These are phyloP conservation scores for Podaxis rugospora DNA, from an alignment of 768 basidiomycete species.

Conservation along the genomic window DNA sequence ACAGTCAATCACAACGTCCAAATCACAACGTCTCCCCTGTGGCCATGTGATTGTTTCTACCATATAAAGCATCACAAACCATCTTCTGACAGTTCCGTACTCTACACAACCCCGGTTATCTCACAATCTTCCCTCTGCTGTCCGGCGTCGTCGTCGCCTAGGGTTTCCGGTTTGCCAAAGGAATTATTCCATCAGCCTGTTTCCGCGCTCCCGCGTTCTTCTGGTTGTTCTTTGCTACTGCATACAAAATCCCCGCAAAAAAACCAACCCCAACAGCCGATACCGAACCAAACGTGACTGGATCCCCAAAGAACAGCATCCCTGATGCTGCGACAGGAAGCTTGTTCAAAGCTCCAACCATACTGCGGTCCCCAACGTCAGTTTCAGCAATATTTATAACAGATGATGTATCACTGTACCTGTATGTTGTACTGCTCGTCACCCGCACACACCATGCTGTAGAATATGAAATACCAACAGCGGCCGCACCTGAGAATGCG, in stretches of 20 bases:
- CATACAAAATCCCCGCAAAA: constrained; percentile 88
- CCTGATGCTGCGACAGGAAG: constrained; percentile 98
- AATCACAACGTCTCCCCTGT: not conserved
- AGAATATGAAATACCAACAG: constrained; percentile 96
- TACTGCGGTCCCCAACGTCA: constrained; percentile 40
- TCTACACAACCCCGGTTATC: constrained; percentile 1
- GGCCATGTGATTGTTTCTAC: constrained; percentile 21
- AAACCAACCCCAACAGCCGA: constrained; percentile 87
- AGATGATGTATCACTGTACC: constrained; percentile 36
- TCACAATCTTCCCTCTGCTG: constrained; percentile 17
- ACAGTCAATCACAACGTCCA: not conserved
- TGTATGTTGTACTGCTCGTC: constrained; percentile 98
- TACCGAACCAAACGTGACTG: constrained; percentile 83
- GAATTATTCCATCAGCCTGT: constrained; percentile 52
- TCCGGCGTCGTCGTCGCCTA: constrained; percentile 13
- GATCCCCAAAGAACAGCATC: constrained; percentile 94
- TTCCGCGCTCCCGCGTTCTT: constrained; percentile 65
- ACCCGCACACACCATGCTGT: constrained; percentile 98
- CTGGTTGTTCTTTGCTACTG: constrained; percentile 92
- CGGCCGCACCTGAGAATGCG: constrained; percentile 94
- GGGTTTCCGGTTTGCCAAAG: constrained; percentile 51
- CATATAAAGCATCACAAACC: constrained; percentile 8
- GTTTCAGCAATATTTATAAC: not conserved
- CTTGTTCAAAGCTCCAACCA: constrained; percentile 98
- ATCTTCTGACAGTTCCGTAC: not conserved